phyloP scores from a whole-genome alignment of 768 basidiomycete species.

The Macrolepiota albuminosa region DNA sequence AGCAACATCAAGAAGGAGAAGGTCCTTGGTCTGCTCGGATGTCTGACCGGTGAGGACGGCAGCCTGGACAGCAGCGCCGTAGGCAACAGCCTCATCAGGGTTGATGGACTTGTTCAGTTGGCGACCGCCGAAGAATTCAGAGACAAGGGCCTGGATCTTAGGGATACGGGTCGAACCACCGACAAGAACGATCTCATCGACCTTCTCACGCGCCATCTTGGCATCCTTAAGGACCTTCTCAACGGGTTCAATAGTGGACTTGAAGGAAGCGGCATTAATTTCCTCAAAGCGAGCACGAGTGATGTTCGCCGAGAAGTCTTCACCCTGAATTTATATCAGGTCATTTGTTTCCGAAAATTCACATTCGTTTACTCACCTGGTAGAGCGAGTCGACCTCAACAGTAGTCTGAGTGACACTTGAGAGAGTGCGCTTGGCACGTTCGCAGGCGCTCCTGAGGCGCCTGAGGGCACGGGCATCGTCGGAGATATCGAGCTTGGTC shows the following conservation, averaged over 20 bases:
- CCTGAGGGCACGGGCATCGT: constrained; percentile 93
- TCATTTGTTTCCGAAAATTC: neutral
- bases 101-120: constrained; percentile 99
- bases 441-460: constrained; percentile 97
- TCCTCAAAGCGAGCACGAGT: constrained; percentile 99
- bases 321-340: constrained; percentile 50
- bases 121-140: constrained; percentile 97
- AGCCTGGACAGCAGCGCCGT: constrained; percentile 99
- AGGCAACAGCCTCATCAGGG: constrained; percentile 99
- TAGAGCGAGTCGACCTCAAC: constrained; percentile 99
- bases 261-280: constrained; percentile 94
- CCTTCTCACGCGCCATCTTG: constrained; percentile 95
- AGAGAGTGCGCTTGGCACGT: constrained; percentile 98
- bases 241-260: constrained; percentile 96
- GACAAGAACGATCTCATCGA: constrained; percentile 98
- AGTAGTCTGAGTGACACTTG: constrained; percentile 97
- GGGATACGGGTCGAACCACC: constrained; percentile 99
- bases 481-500: constrained; percentile 94
- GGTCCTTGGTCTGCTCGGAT: constrained; percentile 97
- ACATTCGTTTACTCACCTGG: constrained; percentile 51
- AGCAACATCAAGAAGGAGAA: constrained; percentile 97
- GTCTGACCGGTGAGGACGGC: constrained; percentile 98
- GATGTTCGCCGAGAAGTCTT: constrained; percentile 98
- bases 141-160: constrained; percentile 96
- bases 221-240: constrained; percentile 99